Percentiles rank a stretch among this genome's conserved stretches.
Conservation (phyloP, 1,139 yeast species). For the Protomyces inundatus region DNA sequence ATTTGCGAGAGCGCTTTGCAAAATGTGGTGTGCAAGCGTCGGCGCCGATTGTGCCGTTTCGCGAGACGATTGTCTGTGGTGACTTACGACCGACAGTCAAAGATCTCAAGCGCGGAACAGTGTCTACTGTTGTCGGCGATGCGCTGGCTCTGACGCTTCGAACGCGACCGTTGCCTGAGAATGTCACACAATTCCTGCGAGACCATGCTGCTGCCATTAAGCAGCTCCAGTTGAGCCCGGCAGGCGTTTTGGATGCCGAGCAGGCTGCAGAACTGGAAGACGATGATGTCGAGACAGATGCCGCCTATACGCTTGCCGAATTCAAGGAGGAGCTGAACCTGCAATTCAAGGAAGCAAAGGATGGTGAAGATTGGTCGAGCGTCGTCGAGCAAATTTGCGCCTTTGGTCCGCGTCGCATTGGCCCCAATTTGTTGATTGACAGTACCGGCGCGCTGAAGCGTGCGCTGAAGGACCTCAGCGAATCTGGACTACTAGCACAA, state of each 20-base stretch:
- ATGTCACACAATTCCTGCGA: conserved; percentile 49
- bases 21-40: conserved; percentile 81
- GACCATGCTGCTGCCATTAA: conserved; percentile 46
- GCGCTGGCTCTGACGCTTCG: conserved; percentile 45
- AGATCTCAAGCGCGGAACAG: conserved; percentile 45
- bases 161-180: conserved; percentile 55
- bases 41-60: conserved; percentile 89
- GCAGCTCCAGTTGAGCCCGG: conserved; percentile 33
- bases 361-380: conserved; percentile 32
- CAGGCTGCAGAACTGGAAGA: conserved; percentile 20
- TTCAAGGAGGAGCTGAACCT: not conserved
- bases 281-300: conserved; percentile 4
- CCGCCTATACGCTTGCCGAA: not conserved
- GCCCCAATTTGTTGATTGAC: conserved; percentile 71
- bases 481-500: conserved; percentile 29
- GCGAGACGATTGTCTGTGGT: conserved; percentile 71
- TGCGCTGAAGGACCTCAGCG: conserved; percentile 31
- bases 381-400: conserved; percentile 47
- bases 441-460: conserved; percentile 43
- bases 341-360: not conserved
- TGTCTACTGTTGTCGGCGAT: conserved; percentile 34
- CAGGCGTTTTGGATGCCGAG: conserved; percentile 27
- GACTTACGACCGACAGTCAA: conserved; percentile 33
- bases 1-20: conserved; percentile 84
- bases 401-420: conserved; percentile 74